Evolutionary conservation across 2,329 filamentous ascomycete genomes (phyloP).

Genomic region (Apiospora kogelbergensis): DNA sequence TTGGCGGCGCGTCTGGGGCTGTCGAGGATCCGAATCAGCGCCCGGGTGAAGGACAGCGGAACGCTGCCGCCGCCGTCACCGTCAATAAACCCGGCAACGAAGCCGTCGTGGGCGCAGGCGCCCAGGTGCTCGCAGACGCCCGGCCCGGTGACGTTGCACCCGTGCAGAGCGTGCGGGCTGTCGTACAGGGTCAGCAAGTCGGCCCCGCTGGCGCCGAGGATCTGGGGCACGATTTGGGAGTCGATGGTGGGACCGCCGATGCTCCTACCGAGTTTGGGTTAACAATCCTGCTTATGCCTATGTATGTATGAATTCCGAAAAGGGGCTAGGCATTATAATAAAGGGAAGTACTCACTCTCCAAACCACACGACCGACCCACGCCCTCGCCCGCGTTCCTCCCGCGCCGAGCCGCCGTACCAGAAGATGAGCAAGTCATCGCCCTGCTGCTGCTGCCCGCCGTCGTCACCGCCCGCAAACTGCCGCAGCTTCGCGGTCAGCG

Average conservation of each 20-base stretch:
- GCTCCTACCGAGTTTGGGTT: background rate
- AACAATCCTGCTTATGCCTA: background rate
- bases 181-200: slow-evolving; percentile 15
- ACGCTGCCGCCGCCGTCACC: background rate
- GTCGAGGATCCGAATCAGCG: slow-evolving; percentile 11
- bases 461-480: background rate
- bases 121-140: slow-evolving; percentile 11
- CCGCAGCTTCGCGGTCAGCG: background rate
- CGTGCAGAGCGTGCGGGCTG: slow-evolving; percentile 3
- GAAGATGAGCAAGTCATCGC: slow-evolving; percentile 11
- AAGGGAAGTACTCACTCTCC: slow-evolving; percentile 2
- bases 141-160: background rate
- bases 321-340: no score
- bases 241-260: background rate
- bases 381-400: background rate
- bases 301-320: no score
- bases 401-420: slow-evolving; percentile 13
- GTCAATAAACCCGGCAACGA: background rate
- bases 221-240: slow-evolving; percentile 10
- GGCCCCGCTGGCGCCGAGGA: slow-evolving; percentile 1
- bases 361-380: slow-evolving; percentile 6
- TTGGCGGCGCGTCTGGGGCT: background rate
- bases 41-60: slow-evolving; percentile 8
- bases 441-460: background rate
- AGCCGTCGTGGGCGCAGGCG: background rate